These are phyloP conservation scores for Bullera alba DNA, from an alignment of 768 basidiomycete genomes.

Conservation along the genomic window DNA sequence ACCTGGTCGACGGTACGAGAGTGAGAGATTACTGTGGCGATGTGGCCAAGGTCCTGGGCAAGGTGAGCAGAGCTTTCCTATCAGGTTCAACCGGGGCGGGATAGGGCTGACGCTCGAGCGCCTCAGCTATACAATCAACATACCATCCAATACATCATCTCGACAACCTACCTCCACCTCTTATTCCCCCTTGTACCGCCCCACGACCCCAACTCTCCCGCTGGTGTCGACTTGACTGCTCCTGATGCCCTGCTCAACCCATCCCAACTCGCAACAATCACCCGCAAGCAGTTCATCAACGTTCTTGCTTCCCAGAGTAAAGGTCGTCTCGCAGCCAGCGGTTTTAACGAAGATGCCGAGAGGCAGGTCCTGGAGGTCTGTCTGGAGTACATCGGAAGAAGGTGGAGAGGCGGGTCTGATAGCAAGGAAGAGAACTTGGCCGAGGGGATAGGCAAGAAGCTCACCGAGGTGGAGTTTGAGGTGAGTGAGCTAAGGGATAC, in stretches of 20 bases:
- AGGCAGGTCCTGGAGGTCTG: slow-evolving; percentile 18
- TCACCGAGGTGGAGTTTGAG: slow-evolving; percentile 32
- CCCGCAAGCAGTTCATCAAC: slow-evolving; percentile 14
- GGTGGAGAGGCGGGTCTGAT: slow-evolving; percentile 10
- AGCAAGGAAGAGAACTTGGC: slow-evolving; percentile 3
- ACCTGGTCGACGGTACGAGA: slow-evolving; percentile 9
- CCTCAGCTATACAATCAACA: slow-evolving; percentile 4
- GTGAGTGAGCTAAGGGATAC: slow-evolving; percentile 9
- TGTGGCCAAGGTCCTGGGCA: slow-evolving; percentile 5
- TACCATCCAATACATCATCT: slow-evolving; percentile 3
- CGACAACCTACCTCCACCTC: slow-evolving; percentile 6
- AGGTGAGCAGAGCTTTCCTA: slow-evolving; percentile 16
- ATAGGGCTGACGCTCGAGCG: slow-evolving; percentile 2
- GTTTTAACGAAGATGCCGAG: slow-evolving; percentile 4
- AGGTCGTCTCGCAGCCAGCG: background rate
- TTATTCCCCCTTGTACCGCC: background rate
- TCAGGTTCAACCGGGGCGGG: background rate
- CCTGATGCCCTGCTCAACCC: slow-evolving; percentile 4
- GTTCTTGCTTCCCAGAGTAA: slow-evolving; percentile 8
- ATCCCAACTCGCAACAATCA: slow-evolving; percentile 2
- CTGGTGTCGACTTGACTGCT: background rate
- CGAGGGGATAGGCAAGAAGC: slow-evolving; percentile 24
- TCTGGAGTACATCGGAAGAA: slow-evolving; percentile 19
- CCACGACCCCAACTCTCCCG: background rate
- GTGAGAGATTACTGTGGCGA: slow-evolving; percentile 25